Evolutionary conservation across 805 yeast species (phyloP).

Genomic region (Kuraishia capsulata): DNA sequence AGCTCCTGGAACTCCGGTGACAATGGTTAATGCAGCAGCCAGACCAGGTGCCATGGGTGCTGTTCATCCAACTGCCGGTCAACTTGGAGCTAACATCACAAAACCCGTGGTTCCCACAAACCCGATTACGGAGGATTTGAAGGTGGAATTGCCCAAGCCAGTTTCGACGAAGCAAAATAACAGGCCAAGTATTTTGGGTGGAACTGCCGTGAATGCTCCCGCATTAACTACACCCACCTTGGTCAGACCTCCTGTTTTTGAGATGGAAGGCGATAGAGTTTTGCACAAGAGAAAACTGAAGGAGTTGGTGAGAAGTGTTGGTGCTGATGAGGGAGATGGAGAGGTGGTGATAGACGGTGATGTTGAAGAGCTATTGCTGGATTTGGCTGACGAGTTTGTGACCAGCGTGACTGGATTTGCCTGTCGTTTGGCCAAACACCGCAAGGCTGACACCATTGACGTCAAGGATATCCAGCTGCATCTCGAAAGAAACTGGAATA

Average conservation of each 20-base stretch:
- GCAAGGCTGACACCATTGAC: constrained; percentile 81
- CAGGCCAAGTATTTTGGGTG: constrained; percentile 80
- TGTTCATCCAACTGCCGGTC: neutral
- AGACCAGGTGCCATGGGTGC: constrained; percentile 7
- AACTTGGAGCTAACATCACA: constrained; percentile 1
- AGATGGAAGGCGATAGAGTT: constrained; percentile 73
- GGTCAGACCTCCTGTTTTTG: constrained; percentile 71
- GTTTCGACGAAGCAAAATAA: constrained; percentile 50
- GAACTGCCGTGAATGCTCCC: constrained; percentile 65
- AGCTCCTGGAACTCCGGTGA: constrained; percentile 27
- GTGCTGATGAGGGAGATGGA: constrained; percentile 84
- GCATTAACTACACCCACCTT: constrained; percentile 70
- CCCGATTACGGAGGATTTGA: constrained; percentile 62
- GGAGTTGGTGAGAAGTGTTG: constrained; percentile 77
- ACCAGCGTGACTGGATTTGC: constrained; percentile 88
- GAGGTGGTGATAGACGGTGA: constrained; percentile 91
- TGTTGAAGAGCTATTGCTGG: constrained; percentile 83
- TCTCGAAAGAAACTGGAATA: constrained; percentile 89
- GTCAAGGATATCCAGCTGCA: constrained; percentile 87
- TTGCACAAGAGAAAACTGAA: constrained; percentile 82
- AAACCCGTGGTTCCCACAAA: constrained; percentile 55
- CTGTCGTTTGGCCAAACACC: constrained; percentile 88
- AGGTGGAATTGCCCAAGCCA: constrained; percentile 58
- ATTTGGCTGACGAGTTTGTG: constrained; percentile 93
- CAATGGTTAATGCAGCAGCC: constrained; percentile 33